Percentiles rank a stretch among this genome's conserved stretches.
phyloP scores from a whole-genome alignment of 2,329 filamentous ascomycete genomes.

The Calycina herbarum region DNA sequence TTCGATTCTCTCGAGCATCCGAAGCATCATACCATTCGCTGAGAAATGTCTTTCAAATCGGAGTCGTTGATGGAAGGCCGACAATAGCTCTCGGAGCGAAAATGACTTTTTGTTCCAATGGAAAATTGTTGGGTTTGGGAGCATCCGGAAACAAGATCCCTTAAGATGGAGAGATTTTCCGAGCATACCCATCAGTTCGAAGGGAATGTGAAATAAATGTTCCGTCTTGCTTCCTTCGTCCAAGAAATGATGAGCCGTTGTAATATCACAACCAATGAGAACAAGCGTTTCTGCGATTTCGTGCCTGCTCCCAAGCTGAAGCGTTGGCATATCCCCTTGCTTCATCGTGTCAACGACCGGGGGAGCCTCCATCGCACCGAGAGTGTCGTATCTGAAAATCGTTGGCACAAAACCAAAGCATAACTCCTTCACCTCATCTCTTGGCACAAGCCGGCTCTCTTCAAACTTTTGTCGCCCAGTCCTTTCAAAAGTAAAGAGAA shows the following conservation, averaged over 20 bases:
- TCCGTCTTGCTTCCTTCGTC: not conserved
- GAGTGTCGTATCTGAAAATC: not conserved
- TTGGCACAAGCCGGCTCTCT: not conserved
- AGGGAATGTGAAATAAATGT: not conserved
- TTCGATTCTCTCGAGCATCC: not conserved
- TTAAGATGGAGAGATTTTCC: not conserved
- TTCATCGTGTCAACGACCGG: not conserved
- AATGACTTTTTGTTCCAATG: not conserved
- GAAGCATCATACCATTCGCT: not conserved
- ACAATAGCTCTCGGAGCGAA: not conserved
- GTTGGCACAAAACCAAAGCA: not conserved
- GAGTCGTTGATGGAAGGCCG: not conserved
- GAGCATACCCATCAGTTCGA: not conserved
- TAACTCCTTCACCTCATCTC: not conserved
- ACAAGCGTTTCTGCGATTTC: not conserved
- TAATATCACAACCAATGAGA: not conserved
- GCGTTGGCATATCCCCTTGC: not conserved
- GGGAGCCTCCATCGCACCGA: not conserved
- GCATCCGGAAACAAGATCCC: conserved; percentile 1
- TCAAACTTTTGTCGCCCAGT: not conserved
- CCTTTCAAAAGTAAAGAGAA: not conserved
- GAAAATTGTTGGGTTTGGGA: not conserved
- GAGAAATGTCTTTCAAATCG: not conserved
- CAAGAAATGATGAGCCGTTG: not conserved
- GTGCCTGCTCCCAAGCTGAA: not conserved